Base-by-base conservation (phyloP, 805 yeast genomes). In the Pichia sporocuriosa region DNA sequence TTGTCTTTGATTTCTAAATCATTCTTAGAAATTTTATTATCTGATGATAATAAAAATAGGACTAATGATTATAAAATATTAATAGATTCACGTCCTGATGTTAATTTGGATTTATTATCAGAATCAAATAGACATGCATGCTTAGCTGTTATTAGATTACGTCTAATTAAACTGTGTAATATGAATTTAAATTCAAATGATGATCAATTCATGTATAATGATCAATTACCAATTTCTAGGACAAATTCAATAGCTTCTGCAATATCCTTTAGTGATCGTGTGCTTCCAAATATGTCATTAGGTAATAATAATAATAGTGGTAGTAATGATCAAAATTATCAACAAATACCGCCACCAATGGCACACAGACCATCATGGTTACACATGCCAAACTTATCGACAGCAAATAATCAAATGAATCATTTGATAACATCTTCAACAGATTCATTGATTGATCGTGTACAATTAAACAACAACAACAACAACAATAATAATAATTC, bases 1-100 rank as follows among this genome's bases (percentile, higher is more conserved):
- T 66, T 79, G 17, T 76, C 77, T 32, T 68, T 69, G 40, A 80
- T 79, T 0, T 73, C 84, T 6, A 78, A 77, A 51, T 68, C 73
- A 32, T 70, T 81, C 22, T 60, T 37, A n/a, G 45, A 43, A 34
- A 37, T 75, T 24, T 65, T 44, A 45, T 49, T 35, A 16, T 47
- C 50, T n/a, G 30, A 37, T 5, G 39, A 33, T 17, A 55, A 51
- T 33, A 13, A n/a, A n/a, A n/a, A n/a, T n/a, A n/a, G n/a, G n/a
- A n/a, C n/a, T n/a, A n/a, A n/a, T n/a, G n/a, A n/a, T n/a, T n/a
- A 34, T 21, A 15, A 22, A 6, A 42, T 60, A 24, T 49, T 37
- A 25, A 46, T 62, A 19, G 67, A 61, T 43, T 47, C 40, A 20
- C 49, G 52, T 32, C 38, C 43, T 4, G 51, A 49, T 20, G 49